A percentile compares a stretch with the other conserved stretches of the same genome.
Conservation (phyloP, 1,139 yeast species). For the Taphrina confusa region DNA sequence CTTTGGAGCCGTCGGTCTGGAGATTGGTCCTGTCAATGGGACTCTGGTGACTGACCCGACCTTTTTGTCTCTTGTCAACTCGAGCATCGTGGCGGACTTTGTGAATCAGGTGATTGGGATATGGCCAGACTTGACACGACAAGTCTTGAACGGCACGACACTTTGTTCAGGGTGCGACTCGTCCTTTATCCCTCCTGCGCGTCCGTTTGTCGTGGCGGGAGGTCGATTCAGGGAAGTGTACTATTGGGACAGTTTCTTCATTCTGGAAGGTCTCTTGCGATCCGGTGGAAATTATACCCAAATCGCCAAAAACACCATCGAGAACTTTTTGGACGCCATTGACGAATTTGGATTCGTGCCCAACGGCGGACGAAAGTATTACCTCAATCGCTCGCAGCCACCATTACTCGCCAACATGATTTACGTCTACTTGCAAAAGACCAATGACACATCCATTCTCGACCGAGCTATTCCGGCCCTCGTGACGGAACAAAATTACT, state of each 20-base stretch:
- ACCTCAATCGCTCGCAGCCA: conserved; percentile 36
- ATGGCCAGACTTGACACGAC: conserved; percentile 33
- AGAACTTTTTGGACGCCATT: conserved; percentile 23
- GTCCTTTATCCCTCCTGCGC: conserved; percentile 30
- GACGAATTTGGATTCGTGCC: conserved; percentile 34
- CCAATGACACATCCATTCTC: conserved; percentile 27
- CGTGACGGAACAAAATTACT: conserved; percentile 20
- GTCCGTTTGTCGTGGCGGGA: conserved; percentile 34
- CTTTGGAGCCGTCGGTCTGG: conserved; percentile 31
- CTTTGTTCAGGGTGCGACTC: conserved; percentile 32
- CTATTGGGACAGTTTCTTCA: conserved; percentile 36
- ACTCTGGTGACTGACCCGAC: conserved; percentile 17
- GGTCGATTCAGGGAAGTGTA: conserved; percentile 34
- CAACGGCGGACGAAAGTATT: conserved; percentile 34
- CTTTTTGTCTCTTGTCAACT: conserved; percentile 13
- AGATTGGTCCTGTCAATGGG: conserved; percentile 6
- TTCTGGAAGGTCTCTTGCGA: conserved; percentile 31
- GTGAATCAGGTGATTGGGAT: conserved; percentile 25
- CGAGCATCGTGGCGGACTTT: conserved; percentile 25
- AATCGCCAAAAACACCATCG: conserved; percentile 24
- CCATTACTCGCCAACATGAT: conserved; percentile 33
- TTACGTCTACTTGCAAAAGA: conserved; percentile 10
- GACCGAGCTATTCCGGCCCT: conserved; percentile 31
- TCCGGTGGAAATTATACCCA: conserved; percentile 10
- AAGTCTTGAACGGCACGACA: background rate